These are phyloP conservation scores for Solanum pennellii DNA, from an alignment of 257 asterid genomes.

Conservation along the genomic window DNA sequence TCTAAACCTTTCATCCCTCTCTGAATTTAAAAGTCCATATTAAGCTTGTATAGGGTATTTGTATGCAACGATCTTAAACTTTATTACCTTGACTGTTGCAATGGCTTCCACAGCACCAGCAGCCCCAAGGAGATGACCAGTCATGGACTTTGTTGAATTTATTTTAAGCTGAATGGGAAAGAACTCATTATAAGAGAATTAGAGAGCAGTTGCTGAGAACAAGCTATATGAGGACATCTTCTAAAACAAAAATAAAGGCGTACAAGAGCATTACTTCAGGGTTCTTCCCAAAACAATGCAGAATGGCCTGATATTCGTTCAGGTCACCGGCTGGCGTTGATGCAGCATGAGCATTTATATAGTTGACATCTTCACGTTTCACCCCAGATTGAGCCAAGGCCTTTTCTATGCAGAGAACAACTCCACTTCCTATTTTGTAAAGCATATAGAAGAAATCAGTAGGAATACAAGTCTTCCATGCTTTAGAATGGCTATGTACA, in stretches of 20 bases:
- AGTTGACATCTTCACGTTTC: conserved; percentile 72
- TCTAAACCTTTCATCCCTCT: neutral
- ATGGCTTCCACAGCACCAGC: conserved; percentile 98
- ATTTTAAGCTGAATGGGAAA: conserved; percentile 53
- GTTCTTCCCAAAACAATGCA: conserved; percentile 73
- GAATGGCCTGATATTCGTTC: conserved; percentile 76
- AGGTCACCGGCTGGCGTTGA: conserved; percentile 94
- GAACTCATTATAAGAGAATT: neutral
- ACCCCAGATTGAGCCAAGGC: conserved; percentile 92
- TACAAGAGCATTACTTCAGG: conserved; percentile 43
- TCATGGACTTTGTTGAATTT: conserved; percentile 96
- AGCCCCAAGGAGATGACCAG: conserved; percentile 93
- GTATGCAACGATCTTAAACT: neutral
- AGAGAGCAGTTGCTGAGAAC: neutral
- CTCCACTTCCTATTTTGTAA: conserved; percentile 58
- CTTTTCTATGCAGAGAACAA: conserved; percentile 82
- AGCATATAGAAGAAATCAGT: neutral
- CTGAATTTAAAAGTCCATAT: neutral
- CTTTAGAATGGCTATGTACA: neutral
- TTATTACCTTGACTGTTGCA: conserved; percentile 74
- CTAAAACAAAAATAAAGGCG: neutral
- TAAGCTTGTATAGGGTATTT: neutral
- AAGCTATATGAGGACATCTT: neutral
- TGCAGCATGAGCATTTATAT: conserved; percentile 95
- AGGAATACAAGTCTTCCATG: neutral